Evolutionary conservation across 2,329 filamentous ascomycete genomes (phyloP), one percentile per base, ranked within the genome.

Genomic region (Sclerotinia sclerotiorum): DNA sequence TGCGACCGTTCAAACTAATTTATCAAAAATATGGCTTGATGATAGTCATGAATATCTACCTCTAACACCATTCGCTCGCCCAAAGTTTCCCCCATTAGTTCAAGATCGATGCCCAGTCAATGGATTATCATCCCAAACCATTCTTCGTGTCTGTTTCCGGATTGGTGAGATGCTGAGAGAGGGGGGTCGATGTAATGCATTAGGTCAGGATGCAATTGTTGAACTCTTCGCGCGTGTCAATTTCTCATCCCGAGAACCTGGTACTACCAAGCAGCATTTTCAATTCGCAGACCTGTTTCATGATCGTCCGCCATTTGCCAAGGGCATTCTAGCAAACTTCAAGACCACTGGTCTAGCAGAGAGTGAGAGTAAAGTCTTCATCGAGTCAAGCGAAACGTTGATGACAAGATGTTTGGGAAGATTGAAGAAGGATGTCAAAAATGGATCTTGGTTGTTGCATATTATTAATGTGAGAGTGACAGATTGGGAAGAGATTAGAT

Each of bases 161-260:
- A 81, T 90, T 32, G 85, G 84, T 4, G 87, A 90, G 73, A 83
- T 89, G 68, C 76, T 86, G 60, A 84, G 82, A 61, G 80, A 81
- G 58, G 83, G 83, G 3, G 65, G 69, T 48, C 78, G 76, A 63
- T 80, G 80, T 64, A 80, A 81, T 17, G 77, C 78, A 3, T 79
- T 87, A 58, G 80, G 80, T 21, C 81, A 84, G 55, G 82, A 84
- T 64, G 81, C 80, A 5, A 82, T 91, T 65, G 83, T 91, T 69
- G 88, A 91, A 75, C 77, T 91, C 0, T 92, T 88, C 74, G 87
- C 87, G 4, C 82, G 85, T 35, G 84, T 91, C 2, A 80, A 80
- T 1, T 82, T 81, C 64, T 90, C 88, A 0, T 83, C 80, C 66
- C 83, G 88, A 0, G 85, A 88, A 68, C 77, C 79, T 17, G 77